Conservation (phyloP, 257 asterid species). For the Solanum corneliomulleri region DNA sequence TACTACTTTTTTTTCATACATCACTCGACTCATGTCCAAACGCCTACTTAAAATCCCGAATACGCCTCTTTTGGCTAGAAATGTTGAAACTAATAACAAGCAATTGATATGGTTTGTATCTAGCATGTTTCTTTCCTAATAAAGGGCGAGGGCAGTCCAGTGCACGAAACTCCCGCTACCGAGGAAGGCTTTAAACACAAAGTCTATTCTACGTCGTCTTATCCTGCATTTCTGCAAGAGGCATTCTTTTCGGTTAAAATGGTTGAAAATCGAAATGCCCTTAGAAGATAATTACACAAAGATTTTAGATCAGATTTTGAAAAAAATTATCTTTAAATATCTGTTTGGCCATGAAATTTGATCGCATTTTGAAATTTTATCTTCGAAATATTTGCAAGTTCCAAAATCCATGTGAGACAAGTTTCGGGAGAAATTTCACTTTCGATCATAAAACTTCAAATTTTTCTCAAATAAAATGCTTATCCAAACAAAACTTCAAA, state of each 20-base stretch:
- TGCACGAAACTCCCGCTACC: neutral
- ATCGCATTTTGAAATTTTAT: neutral
- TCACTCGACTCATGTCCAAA: neutral
- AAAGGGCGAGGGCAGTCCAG: neutral
- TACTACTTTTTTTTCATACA: neutral
- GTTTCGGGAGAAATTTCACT: neutral
- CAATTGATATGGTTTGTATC: neutral
- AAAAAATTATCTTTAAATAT: neutral
- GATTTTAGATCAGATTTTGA: neutral
- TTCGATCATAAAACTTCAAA: neutral
- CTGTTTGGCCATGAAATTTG: neutral
- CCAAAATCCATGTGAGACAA: neutral
- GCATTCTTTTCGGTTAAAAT: neutral
- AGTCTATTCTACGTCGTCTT: neutral
- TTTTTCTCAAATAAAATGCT: neutral
- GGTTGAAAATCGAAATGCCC: neutral
- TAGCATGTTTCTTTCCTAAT: neutral
- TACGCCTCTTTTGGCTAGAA: neutral
- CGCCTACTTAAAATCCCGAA: neutral
- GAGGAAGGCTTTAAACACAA: neutral
- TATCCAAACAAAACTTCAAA: neutral
- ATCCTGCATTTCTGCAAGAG: neutral
- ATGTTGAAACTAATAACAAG: neutral
- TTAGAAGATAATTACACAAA: neutral
- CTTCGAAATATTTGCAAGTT: too few relatives aligned